phyloP scores from a whole-genome alignment of 1,284 basidiomycete genomes.

The Gymnopus androsaceus region DNA sequence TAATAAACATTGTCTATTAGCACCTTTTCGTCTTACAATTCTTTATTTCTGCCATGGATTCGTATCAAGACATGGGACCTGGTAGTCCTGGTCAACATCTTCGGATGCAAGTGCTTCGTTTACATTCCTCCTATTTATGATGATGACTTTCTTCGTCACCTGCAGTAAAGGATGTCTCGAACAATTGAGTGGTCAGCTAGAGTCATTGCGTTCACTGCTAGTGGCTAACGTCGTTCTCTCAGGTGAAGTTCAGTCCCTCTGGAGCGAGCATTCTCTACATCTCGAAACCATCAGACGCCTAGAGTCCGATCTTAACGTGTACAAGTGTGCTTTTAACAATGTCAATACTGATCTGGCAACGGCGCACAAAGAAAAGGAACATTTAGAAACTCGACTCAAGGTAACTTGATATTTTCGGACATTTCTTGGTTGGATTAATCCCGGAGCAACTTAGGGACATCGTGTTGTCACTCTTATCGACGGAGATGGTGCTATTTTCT shows the following conservation, averaged over 20 bases:
- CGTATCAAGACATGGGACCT: neutral
- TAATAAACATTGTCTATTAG: no score
- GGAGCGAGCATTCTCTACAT: conserved; percentile 27
- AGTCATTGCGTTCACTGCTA: neutral
- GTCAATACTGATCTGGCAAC: conserved; percentile 37
- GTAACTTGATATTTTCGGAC: conserved; percentile 22
- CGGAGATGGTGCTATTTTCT: conserved; percentile 68
- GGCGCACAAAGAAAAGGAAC: conserved; percentile 37
- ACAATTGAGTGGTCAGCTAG: conserved; percentile 1
- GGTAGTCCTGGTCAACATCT: neutral
- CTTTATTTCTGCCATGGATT: neutral
- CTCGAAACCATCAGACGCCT: conserved; percentile 36
- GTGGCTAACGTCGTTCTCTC: neutral
- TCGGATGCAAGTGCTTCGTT: conserved; percentile 1
- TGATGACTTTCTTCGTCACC: neutral
- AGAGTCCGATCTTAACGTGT: conserved; percentile 38
- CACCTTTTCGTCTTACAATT: neutral
- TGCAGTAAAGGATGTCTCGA: conserved; percentile 5
- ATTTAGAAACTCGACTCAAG: conserved; percentile 42
- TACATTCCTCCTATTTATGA: neutral
- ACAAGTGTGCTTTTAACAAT: conserved; percentile 41
- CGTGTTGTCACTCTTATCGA: conserved; percentile 55
- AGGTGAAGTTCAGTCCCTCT: conserved; percentile 34
- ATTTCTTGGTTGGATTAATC: neutral
- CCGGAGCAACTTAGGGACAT: conserved; percentile 38